Evolutionary conservation across 768 basidiomycete genomes (phyloP).

Genomic region (Pholiota molesta): DNA sequence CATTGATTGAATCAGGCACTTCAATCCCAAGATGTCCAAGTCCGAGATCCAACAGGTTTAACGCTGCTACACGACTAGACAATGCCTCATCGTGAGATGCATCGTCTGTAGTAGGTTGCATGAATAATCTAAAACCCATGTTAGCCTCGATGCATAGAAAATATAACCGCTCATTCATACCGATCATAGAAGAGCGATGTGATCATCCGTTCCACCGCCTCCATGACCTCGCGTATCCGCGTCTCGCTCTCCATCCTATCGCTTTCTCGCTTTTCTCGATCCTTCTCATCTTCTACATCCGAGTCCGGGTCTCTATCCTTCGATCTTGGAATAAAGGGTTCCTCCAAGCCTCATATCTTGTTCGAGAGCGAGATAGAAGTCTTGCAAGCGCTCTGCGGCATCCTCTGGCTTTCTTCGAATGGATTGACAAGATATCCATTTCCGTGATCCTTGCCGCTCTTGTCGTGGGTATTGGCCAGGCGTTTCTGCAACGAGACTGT

Average conservation of each 20-base stretch:
- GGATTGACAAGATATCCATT: conserved; percentile 44
- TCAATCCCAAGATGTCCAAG: conserved; percentile 90
- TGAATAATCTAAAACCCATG: conserved; percentile 61
- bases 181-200: conserved; percentile 84
- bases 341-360: conserved; percentile 56
- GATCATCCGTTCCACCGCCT: conserved; percentile 72
- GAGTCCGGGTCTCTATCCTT: conserved; percentile 27
- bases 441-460: conserved; percentile 29
- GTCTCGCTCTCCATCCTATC: conserved; percentile 43
- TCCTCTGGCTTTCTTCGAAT: conserved; percentile 55
- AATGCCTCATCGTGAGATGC: conserved; percentile 88
- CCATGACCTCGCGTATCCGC: conserved; percentile 63
- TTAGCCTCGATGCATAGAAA: neutral
- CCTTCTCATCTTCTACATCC: conserved; percentile 32
- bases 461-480: conserved; percentile 14
- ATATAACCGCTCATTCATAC: conserved; percentile 34
- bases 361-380: conserved; percentile 69
- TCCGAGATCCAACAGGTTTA: conserved; percentile 88
- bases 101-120: conserved; percentile 69
- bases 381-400: conserved; percentile 59
- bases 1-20: conserved; percentile 50
- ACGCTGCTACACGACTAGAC: conserved; percentile 84
- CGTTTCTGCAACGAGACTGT: conserved; percentile 18
- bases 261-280: conserved; percentile 35
- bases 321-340: conserved; percentile 33